Base-by-base conservation (phyloP, 1,139 yeast genomes). In the Blastobotrys ciferrii region DNA sequence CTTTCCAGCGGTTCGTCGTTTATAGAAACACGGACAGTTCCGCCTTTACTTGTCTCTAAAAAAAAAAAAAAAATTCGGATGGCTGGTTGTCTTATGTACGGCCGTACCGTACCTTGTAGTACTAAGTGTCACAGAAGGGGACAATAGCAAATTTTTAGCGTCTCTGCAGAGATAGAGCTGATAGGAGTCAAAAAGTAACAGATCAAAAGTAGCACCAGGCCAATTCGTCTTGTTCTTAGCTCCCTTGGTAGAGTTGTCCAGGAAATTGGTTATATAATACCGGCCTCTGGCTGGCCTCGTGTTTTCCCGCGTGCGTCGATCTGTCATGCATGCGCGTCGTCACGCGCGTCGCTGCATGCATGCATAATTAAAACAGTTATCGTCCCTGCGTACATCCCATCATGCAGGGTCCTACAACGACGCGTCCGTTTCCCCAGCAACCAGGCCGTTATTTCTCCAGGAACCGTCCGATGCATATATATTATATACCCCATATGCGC, bases 271-370 rank as follows among this genome's bases (percentile, higher is more conserved):
- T n/a, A n/a, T n/a, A n/a, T n/a, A n/a, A n/a, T n/a, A n/a, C n/a
- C n/a, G n/a, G n/a, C n/a, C n/a, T n/a, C n/a, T n/a, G n/a, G n/a
- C 28, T 23, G 28, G 5, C 9, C 28, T 23, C 28, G 28, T 23
- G 28, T 23, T 23, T 23, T 23, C 28, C 28, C 28, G 28, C 28
- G 28, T 23, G 9, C 5, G 9, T 23, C 28, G 28, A n/a, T n/a
- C n/a, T 23, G 9, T 6, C 28, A 9, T 23, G 28, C 40, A 36
- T 36, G 40, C 40, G 40, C 40, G 40, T 19, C 19, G 18, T 17
- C 40, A 36, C 40, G 40, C 40, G 40, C 40, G 40, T 36, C 9
- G 14, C 28, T 18, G 40, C 19, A 36, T 5, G 9, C 28, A 9
- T 6, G 5, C 28, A n/a, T n/a, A n/a, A n/a, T n/a, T n/a, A n/a